Evolutionary conservation across 192 early-diverging fungal species (phyloP).

Genomic region (Paraglomus brasilianum): DNA sequence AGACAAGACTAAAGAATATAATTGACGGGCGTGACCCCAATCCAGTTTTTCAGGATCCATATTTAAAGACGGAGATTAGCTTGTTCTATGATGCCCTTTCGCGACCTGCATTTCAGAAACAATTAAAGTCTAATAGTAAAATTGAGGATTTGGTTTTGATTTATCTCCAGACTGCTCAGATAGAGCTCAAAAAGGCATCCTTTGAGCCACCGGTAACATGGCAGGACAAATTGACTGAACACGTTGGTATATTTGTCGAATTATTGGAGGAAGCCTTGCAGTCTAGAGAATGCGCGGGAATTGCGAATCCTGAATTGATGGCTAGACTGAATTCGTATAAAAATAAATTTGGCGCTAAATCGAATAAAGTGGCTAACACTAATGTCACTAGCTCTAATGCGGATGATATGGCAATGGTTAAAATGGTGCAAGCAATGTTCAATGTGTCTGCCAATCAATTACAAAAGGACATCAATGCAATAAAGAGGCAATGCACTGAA

Average conservation of each 20-base stretch:
- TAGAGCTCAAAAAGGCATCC: slow-evolving; percentile 10
- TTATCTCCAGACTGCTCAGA: slow-evolving; percentile 16
- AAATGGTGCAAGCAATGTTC: slow-evolving; percentile 22
- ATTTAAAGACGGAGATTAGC: slow-evolving; percentile 38
- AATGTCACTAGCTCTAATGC: background rate
- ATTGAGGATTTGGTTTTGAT: slow-evolving; percentile 27
- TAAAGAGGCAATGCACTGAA: slow-evolving; percentile 17
- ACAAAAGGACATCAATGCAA: slow-evolving; percentile 19
- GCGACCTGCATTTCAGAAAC: slow-evolving; percentile 14
- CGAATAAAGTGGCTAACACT: background rate
- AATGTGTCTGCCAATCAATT: background rate
- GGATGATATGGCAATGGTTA: slow-evolving; percentile 29
- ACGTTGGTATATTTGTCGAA: slow-evolving; percentile 24
- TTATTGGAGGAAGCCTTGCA: slow-evolving; percentile 23
- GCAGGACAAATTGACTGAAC: slow-evolving; percentile 25
- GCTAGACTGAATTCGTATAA: background rate
- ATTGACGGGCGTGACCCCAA: slow-evolving; percentile 45
- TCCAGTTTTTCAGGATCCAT: slow-evolving; percentile 46
- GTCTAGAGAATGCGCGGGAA: slow-evolving; percentile 5
- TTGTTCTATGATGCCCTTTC: slow-evolving; percentile 17
- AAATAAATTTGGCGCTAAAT: background rate
- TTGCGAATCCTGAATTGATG: slow-evolving; percentile 12
- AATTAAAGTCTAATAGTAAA: slow-evolving; percentile 22
- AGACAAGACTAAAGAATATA: slow-evolving; percentile 46
- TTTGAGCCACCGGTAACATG: slow-evolving; percentile 7